These are phyloP conservation scores for Aspergillus fumigatiaffinis DNA, from an alignment of 2,329 filamentous ascomycete genomes.

Conservation along the genomic window DNA sequence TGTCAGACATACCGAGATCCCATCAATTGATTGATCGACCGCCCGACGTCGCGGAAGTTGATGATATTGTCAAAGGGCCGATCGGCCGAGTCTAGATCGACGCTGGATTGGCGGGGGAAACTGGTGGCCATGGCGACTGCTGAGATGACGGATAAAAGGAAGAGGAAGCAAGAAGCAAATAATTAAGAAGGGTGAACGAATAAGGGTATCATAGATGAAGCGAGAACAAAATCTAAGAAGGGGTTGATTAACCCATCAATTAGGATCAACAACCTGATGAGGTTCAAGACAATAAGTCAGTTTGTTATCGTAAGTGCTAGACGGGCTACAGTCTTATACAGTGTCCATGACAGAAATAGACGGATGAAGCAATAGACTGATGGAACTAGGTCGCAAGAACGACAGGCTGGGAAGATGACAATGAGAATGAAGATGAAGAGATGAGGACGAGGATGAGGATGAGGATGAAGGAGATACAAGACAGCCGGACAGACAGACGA, in stretches of 20 bases:
- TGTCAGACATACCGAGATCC: constrained; percentile 48
- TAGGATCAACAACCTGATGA: background rate
- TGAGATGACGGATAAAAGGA: background rate
- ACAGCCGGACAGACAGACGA: background rate
- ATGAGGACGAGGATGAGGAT: no score
- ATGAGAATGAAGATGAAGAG: background rate
- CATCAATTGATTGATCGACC: constrained; percentile 59
- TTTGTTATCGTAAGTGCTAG: background rate
- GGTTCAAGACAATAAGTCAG: background rate
- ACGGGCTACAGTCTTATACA: background rate
- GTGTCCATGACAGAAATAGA: background rate
- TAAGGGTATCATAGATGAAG: background rate
- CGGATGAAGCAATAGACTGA: background rate
- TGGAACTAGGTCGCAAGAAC: background rate
- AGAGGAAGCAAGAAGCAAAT: background rate
- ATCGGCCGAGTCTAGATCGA: constrained; percentile 32
- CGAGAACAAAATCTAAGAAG: background rate
- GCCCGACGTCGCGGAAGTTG: constrained; percentile 75
- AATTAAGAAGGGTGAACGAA: background rate
- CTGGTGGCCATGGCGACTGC: constrained; percentile 5
- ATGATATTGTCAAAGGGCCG: constrained; percentile 55
- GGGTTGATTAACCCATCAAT: background rate
- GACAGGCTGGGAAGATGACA: background rate
- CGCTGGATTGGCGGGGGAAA: constrained; percentile 22
- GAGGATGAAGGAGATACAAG: background rate